phyloP scores from a whole-genome alignment of 305 asterid genomes.

The Fraxinus dipetala region DNA sequence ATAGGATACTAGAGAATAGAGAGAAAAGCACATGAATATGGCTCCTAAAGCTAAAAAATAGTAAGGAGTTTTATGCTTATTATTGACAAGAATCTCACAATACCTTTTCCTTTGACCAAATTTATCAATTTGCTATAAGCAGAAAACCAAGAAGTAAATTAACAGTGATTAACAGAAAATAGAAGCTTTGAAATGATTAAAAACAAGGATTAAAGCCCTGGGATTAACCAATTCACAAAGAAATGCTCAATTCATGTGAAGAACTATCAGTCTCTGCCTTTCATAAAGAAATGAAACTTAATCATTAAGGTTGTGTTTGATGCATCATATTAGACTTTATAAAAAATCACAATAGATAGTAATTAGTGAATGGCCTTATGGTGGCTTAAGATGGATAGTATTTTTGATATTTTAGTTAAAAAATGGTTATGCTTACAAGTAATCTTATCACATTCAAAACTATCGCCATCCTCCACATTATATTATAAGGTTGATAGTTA shows the following conservation, averaged over 20 bases:
- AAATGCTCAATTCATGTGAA: neutral
- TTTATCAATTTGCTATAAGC: neutral
- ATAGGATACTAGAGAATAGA: constrained; percentile 9
- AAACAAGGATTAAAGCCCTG: neutral
- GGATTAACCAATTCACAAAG: neutral
- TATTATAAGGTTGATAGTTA: neutral
- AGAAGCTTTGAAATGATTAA: neutral
- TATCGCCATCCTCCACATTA: neutral
- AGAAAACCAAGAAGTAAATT: neutral
- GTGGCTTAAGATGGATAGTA: neutral
- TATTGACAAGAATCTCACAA: neutral
- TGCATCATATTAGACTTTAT: neutral
- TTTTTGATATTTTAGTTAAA: neutral
- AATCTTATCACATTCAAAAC: neutral
- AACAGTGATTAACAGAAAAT: neutral
- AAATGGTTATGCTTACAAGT: neutral
- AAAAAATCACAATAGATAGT: neutral
- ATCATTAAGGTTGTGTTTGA: neutral
- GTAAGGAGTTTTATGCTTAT: neutral
- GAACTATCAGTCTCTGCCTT: neutral
- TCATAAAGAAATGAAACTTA: neutral
- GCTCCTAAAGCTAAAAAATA: neutral
- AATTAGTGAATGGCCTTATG: neutral
- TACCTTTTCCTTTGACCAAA: constrained; percentile 10
- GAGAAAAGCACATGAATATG: neutral